phyloP scores from a whole-genome alignment of 306 rosid species.

The Inga leiocalycina region DNA sequence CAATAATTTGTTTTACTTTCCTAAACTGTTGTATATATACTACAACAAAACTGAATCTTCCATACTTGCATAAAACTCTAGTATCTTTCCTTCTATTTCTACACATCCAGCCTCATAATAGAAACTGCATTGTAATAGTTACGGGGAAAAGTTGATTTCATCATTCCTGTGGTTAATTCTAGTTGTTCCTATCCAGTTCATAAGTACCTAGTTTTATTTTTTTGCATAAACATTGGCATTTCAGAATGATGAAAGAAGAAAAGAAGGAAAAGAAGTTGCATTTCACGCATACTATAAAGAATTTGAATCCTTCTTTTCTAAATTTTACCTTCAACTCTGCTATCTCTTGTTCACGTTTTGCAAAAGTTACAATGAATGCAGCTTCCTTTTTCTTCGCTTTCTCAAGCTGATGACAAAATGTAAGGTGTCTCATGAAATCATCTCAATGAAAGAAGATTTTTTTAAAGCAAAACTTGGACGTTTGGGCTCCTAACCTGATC shows the following conservation, averaged over 20 bases:
- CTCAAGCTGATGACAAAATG: slow-evolving; percentile 64
- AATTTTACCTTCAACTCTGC: slow-evolving; percentile 82
- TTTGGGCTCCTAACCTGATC: slow-evolving; percentile 69
- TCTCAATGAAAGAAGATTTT: slow-evolving; percentile 14
- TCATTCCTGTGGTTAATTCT: too few relatives aligned
- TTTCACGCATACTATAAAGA: not conserved
- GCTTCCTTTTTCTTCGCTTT: slow-evolving; percentile 98
- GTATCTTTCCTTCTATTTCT: too few relatives aligned
- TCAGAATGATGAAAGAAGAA: not conserved
- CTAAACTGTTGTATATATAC: too few relatives aligned
- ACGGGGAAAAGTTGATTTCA: too few relatives aligned
- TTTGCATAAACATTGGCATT: not conserved
- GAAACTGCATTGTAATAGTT: too few relatives aligned
- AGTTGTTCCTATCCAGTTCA: too few relatives aligned
- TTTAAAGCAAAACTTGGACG: slow-evolving; percentile 18
- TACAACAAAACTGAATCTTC: too few relatives aligned
- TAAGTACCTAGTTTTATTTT: too few relatives aligned
- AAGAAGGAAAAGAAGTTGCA: not conserved
- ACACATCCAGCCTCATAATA: too few relatives aligned
- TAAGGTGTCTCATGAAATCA: slow-evolving; percentile 26
- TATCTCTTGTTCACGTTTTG: slow-evolving; percentile 93
- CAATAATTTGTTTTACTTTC: too few relatives aligned
- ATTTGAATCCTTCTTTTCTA: not conserved
- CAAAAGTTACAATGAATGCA: slow-evolving; percentile 90
- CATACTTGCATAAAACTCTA: too few relatives aligned